Evolutionary conservation across 2,329 filamentous ascomycete genomes (phyloP).

Genomic region (Xylariales sp.): DNA sequence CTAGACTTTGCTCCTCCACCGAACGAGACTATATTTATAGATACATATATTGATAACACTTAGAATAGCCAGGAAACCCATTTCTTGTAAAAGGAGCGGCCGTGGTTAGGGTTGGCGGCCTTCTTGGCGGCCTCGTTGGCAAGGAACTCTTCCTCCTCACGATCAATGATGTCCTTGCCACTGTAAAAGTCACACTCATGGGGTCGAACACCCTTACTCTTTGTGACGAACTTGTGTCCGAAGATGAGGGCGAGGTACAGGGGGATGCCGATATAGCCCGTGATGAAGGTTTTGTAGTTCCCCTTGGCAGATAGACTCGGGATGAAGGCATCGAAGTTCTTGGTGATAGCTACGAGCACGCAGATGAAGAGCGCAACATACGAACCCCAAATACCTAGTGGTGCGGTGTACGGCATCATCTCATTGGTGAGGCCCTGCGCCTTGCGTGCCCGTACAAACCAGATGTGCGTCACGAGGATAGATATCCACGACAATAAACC

Average conservation of each 20-base stretch:
- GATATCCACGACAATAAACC: constrained; percentile 75
- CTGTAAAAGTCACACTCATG: constrained; percentile 75
- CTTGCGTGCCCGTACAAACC: constrained; percentile 70
- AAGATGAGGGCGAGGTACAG: constrained; percentile 77
- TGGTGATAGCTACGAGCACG: constrained; percentile 79
- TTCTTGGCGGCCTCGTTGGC: constrained; percentile 61
- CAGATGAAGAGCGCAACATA: constrained; percentile 76
- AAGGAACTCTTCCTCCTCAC: constrained; percentile 77
- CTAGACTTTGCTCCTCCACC: not conserved
- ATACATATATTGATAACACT: constrained; percentile 41
- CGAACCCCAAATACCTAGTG: constrained; percentile 77
- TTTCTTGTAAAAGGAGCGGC: constrained; percentile 66
- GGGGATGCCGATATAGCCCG: constrained; percentile 80
- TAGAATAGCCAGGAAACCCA: constrained; percentile 72
- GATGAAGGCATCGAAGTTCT: constrained; percentile 82
- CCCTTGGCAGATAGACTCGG: constrained; percentile 53
- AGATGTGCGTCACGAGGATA: constrained; percentile 75
- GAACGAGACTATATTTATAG: not conserved
- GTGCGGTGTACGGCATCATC: constrained; percentile 72
- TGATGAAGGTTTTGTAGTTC: constrained; percentile 79
- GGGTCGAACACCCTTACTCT: constrained; percentile 66
- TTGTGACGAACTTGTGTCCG: constrained; percentile 71
- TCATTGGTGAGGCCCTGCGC: constrained; percentile 69
- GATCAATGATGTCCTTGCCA: constrained; percentile 78
- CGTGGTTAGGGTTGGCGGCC: constrained; percentile 45